These are phyloP conservation scores for Batrachochytrium dendrobatidis DNA, from an alignment of 371 early-diverging fungal genomes.

Conservation along the genomic window DNA sequence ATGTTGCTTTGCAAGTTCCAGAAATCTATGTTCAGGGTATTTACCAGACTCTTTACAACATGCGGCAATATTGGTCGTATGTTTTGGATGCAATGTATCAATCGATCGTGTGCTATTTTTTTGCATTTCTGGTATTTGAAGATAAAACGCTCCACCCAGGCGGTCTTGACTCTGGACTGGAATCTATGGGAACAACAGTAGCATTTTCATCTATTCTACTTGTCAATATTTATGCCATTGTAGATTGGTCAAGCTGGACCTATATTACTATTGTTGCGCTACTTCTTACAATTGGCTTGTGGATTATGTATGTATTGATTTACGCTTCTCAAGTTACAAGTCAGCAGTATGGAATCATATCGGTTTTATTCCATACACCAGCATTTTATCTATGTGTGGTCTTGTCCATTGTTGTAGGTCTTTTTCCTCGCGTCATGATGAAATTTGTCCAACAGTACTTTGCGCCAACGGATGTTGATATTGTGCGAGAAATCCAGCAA, in stretches of 20 bases:
- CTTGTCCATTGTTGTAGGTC: constrained; percentile 39
- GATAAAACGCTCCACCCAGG: constrained; percentile 38
- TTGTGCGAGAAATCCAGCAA: constrained; percentile 50
- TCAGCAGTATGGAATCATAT: constrained; percentile 49
- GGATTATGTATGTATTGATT: constrained; percentile 45
- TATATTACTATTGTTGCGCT: constrained; percentile 47
- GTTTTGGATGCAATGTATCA: constrained; percentile 82
- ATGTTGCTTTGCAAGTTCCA: constrained; percentile 67
- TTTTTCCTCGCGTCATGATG: constrained; percentile 43
- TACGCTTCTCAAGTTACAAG: constrained; percentile 46
- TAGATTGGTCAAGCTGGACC: constrained; percentile 70
- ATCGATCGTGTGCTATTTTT: constrained; percentile 73
- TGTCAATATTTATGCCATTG: constrained; percentile 71
- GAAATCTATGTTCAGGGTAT: constrained; percentile 83
- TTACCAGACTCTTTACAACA: constrained; percentile 69
- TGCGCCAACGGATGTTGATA: constrained; percentile 55
- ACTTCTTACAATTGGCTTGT: constrained; percentile 16
- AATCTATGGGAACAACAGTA: constrained; percentile 70
- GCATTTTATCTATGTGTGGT: constrained; percentile 66
- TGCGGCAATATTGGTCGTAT: constrained; percentile 74
- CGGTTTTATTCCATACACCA: constrained; percentile 44
- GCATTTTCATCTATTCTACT: constrained; percentile 66
- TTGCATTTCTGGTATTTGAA: constrained; percentile 47
- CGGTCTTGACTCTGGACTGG: constrained; percentile 56
- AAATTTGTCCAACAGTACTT: constrained; percentile 43